Evolutionary conservation across 495 filamentous ascomycete species (phyloP), one percentile per base, ranked within the genome.

Genomic region (Penicillium cosmopolitanum): DNA sequence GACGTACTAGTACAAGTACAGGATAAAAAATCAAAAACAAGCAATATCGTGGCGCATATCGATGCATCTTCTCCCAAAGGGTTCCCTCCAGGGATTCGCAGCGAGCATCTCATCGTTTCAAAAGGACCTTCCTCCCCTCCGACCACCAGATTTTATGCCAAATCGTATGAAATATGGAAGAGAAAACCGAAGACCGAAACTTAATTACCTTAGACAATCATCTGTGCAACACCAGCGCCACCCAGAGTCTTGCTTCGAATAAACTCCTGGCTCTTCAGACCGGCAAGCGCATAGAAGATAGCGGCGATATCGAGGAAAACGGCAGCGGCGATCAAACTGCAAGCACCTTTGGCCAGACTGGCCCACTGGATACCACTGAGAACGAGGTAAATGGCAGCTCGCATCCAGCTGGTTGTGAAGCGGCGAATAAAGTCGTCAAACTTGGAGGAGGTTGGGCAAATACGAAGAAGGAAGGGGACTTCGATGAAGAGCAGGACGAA

Each of bases 401-500:
- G 93, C 89, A 94, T 96, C 80, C 90, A 97, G 79, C 96, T 97
- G 50, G 93, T 92, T 42, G 91, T 91, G 80, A 99, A 92, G 48
- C 82, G 84, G 71, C 95, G 92, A 73, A 99, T 94, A 74, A 94
- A 90, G 63, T 76, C 80, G 70, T 98, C 96, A 76, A 99, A 99
- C 52, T 80, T 82, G 44, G 87, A 71, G 38, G 95, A 98, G 1
- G 96, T 99, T 50, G 95, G 95, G 78, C 95, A 99, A 78, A 99
- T 97, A 75, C 96, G 89, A 34, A 99, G 87, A 51, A 98, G 91
- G 63, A 97, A 89, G 10, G 95, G 95, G 16, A 99, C 88, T 73
- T 99, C 95, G 73, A 97, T 84, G 83, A 99, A 99, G 80, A 99
- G 80, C 74, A 99, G 87, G 69, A 98, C 73, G 73, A 96, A 88